phyloP scores from a whole-genome alignment of 352 stramenopile genomes.

The Phytopythium kandeliae region DNA sequence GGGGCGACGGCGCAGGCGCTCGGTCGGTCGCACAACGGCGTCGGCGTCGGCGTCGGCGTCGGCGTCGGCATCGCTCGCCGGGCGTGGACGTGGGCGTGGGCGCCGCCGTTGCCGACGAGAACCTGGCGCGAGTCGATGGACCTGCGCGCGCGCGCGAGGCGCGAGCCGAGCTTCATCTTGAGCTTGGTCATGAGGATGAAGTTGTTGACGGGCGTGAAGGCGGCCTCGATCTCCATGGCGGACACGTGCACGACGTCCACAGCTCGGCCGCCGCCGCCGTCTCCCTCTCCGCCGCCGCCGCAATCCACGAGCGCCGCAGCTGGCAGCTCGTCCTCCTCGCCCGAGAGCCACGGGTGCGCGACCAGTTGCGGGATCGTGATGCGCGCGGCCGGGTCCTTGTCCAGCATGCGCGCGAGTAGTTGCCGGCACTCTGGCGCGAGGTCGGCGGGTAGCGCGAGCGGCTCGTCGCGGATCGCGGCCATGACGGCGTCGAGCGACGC shows the following conservation, averaged over 20 bases:
- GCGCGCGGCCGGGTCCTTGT: conserved; percentile 46
- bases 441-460: conserved; percentile 26
- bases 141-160: conserved; percentile 32
- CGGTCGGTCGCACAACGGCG: neutral
- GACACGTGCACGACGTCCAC: conserved; percentile 34
- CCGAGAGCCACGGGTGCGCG: conserved; percentile 39
- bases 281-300: too few species aligned
- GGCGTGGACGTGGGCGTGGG: neutral
- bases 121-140: conserved; percentile 14
- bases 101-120: neutral
- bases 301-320: too few species aligned
- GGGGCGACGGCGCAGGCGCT: neutral
- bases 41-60: neutral
- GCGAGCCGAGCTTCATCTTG: conserved; percentile 67
- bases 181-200: conserved; percentile 75
- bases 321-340: too few species aligned
- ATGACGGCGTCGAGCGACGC: conserved; percentile 60
- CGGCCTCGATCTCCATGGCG: conserved; percentile 59
- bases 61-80: neutral
- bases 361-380: conserved; percentile 55
- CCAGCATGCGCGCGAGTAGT: conserved; percentile 40
- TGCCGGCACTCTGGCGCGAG: conserved; percentile 39
- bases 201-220: conserved; percentile 78
- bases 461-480: conserved; percentile 61
- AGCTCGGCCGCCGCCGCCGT: neutral